Evolutionary conservation across 257 asterid genomes (phyloP), one percentile per base, ranked within the genome.

Genomic region (Voacanga thouarsii): DNA sequence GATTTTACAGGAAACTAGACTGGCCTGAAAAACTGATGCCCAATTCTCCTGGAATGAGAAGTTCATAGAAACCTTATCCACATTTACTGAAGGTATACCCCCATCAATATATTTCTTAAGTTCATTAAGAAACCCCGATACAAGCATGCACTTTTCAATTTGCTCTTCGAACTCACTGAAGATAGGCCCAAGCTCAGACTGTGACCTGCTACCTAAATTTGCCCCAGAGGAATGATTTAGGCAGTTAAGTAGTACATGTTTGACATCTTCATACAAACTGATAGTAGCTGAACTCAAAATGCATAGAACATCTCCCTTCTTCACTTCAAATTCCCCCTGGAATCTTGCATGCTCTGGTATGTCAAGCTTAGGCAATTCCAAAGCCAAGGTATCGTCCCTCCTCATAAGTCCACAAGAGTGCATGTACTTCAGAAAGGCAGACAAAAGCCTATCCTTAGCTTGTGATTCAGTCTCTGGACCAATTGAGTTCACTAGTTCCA

Each of bases 61-160:
- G 76, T 74, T 84, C 71, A 84, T 81, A 68, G 76, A 73, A 69
- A 82, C 82, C 74, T 83, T 75, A 76, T 82, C 90, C 80, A 80
- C 86, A 71, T 80, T 85, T 10, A 80, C 80, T 68, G 79, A 78
- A 59, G 74, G 64, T 79, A 59, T 78, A 86, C 83, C 86, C 83
- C 84, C 82, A 77, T 87, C 87, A 81, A 86, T 77, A 84, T 77
- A 84, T 77, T 77, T 81, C 82, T 88, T 87, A 74, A 93, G 85
- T 75, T 92, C 96, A 82, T 77, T 82, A 84, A 88, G 85, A 87
- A 90, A 90, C 76, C 89, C 95, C 23, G 88, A 86, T 60, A 96
- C 85, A 72, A 93, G 97, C 72, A 87, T 83, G 82, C 97, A 93
- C 83, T 90, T 92, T 80, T 96, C 96, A 75, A 89, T 82, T 80